Base-by-base conservation (phyloP, 2,329 filamentous ascomycete genomes). In the Aspergillus texensis region DNA sequence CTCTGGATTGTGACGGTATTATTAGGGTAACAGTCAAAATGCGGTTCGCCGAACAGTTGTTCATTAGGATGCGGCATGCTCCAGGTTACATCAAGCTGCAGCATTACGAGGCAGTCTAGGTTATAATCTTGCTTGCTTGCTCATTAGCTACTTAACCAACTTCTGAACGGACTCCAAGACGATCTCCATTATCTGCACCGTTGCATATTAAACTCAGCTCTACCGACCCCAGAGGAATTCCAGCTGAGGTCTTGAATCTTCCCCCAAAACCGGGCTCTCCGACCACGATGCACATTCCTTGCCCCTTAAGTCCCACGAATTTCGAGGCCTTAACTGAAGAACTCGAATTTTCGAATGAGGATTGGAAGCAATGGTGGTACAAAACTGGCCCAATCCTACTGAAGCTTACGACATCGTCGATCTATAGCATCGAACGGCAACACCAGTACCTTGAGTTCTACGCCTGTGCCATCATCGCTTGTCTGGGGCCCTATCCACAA, bases 401-500 rank as follows among this genome's bases (percentile, higher is more conserved):
- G 2, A 52, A 50, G 39, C 19, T 62, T 32, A 52, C 59, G n/a
- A 32, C 10, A 12, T 59, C 56, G 9, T 57, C 57, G 6, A 16
- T 36, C 4, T 62, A 62, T 28, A 59, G n/a, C 56, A 28, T 5
- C 6, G 34, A 41, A 59, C 14, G 21, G 48, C 48, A 52, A 14
- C 19, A n/a, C 9, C 16, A 52, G 28, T 52, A 52, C 6, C 48
- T 52, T 32, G 28, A 34, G 28, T 52, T 21, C 48, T 52, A 52
- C 19, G 28, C 28, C 16, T 1, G 16, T 32, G 48, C 57, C 28
- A 46, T 67, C 6, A 24, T 68, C 16, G 67, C 68, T 0, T 34
- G 12, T 6, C 52, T 70, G 16, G 69, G 69, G 4, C 68, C 68
- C 1, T 65, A 68, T 60, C 68, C 68, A 6, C 39, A 52, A 2